Evolutionary conservation across 2,329 filamentous ascomycete species (phyloP), one percentile per base, ranked within the genome.

Genomic region (Thielaviopsis populi): DNA sequence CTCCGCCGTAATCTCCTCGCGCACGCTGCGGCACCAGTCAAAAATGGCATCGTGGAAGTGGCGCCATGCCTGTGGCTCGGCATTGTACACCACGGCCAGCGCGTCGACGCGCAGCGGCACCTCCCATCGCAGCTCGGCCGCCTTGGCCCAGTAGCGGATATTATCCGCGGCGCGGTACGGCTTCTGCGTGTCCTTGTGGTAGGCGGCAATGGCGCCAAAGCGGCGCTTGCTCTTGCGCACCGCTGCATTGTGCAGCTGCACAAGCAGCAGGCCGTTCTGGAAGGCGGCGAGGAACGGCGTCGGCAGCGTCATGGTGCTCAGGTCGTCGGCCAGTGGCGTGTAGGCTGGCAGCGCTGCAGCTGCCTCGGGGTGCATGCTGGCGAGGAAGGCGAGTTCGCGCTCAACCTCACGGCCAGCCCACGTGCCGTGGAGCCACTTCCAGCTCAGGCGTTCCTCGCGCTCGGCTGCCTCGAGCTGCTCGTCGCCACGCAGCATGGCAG

Each of bases 131-230:
- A 97, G 79, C 75, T 99, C 91, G 7, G 91, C 91, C 1, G 92
- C 94, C 77, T 99, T 99, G 74, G 88, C 83, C 92, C 94, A 99
- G 78, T 88, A 99, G 48, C 91, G 84, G 67, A 99, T 79, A 73
- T 99, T 99, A 69, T 99, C 94, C 2, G 91, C 90, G 67, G 86
- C 86, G 59, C 94, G 87, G 73, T 99, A 99, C 0, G 94, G 94
- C 75, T 97, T 97, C 66, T 84, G 86, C 10, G 94, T 92, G 73
- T 99, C 91, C n/a, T 85, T 86, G 73, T 97, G 94, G 73, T 87
- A 96, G 10, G 82, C 82, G 65, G 89, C 90, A 71, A 99, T 96
- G 67, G 89, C 83, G 62, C 91, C 91, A 72, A 97, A 97, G 7
- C 88, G 88, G 37, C 89, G 82, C 71, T 87, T 85, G 24, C 91